Evolutionary conservation across 371 early-diverging fungal genomes (phyloP).

Genomic region (Aphelidium insulamus): DNA sequence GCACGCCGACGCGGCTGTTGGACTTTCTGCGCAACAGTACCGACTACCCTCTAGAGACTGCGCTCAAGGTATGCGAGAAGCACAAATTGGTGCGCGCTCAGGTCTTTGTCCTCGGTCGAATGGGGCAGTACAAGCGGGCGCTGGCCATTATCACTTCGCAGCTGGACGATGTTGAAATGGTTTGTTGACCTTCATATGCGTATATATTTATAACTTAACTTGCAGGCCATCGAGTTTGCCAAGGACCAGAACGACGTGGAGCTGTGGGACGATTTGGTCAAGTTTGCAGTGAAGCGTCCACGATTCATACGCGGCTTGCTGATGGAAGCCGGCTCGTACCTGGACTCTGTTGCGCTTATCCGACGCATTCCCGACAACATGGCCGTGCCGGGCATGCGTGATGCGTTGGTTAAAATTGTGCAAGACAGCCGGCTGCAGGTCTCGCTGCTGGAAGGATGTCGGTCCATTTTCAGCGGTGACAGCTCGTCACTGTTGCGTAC

Average conservation of each 20-base stretch:
- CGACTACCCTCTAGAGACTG: conserved; percentile 55
- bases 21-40: conserved; percentile 59
- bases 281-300: conserved; percentile 67
- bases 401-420: conserved; percentile 56
- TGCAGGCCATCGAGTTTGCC: conserved; percentile 86
- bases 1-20: conserved; percentile 40
- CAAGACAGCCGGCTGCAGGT: conserved; percentile 77
- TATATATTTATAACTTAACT: too few species aligned
- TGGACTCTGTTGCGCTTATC: conserved; percentile 26
- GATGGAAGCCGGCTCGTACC: conserved; percentile 21
- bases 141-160: conserved; percentile 71
- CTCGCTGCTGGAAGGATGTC: conserved; percentile 54
- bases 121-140: conserved; percentile 83
- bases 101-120: conserved; percentile 85
- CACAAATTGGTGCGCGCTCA: conserved; percentile 77
- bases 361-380: conserved; percentile 51
- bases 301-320: too few species aligned
- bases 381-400: conserved; percentile 53
- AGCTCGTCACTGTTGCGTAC: conserved; percentile 50
- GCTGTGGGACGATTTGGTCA: conserved; percentile 81
- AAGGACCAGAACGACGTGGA: conserved; percentile 86
- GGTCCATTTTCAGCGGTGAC: conserved; percentile 60
- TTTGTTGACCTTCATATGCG: conserved; percentile 8
- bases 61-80: conserved; percentile 56
- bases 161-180: conserved; percentile 64